These are phyloP conservation scores for Spergularia bocconei DNA, from an alignment of 148 eudicot species.

Conservation along the genomic window DNA sequence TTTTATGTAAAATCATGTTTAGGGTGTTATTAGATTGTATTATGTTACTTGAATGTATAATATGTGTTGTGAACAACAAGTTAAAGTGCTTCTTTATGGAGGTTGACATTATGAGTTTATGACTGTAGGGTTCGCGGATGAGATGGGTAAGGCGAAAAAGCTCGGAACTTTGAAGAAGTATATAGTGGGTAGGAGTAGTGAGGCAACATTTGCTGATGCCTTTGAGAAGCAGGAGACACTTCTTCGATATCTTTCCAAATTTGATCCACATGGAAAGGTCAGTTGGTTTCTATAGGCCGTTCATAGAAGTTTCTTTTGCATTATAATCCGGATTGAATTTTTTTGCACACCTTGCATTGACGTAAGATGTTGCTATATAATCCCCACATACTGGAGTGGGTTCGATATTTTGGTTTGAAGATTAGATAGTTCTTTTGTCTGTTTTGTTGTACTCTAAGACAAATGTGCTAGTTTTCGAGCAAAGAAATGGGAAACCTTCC, in stretches of 20 bases:
- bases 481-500: too few species aligned
- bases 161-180: slow-evolving; percentile 65
- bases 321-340: neutral
- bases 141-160: slow-evolving; percentile 60
- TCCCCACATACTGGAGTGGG: neutral
- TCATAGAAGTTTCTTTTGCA: neutral
- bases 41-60: neutral
- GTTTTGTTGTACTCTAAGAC: neutral
- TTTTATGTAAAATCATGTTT: too few species aligned
- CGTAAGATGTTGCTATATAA: neutral
- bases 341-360: neutral
- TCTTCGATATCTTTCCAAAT: slow-evolving; percentile 58
- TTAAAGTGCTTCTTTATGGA: neutral
- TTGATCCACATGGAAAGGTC: slow-evolving; percentile 82
- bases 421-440: neutral
- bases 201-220: slow-evolving; percentile 70
- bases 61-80: neutral
- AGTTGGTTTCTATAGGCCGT: slow-evolving; percentile 11
- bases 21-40: neutral
- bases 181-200: slow-evolving; percentile 77
- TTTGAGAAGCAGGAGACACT: slow-evolving; percentile 77
- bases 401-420: neutral
- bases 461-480: too few species aligned
- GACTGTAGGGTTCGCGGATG: slow-evolving; percentile 65
- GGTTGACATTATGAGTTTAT: slow-evolving; percentile 1